Evolutionary conservation across 352 stramenopile genomes (phyloP), one percentile per base, ranked within the genome.

Genomic region (Thalassiosira hispida): DNA sequence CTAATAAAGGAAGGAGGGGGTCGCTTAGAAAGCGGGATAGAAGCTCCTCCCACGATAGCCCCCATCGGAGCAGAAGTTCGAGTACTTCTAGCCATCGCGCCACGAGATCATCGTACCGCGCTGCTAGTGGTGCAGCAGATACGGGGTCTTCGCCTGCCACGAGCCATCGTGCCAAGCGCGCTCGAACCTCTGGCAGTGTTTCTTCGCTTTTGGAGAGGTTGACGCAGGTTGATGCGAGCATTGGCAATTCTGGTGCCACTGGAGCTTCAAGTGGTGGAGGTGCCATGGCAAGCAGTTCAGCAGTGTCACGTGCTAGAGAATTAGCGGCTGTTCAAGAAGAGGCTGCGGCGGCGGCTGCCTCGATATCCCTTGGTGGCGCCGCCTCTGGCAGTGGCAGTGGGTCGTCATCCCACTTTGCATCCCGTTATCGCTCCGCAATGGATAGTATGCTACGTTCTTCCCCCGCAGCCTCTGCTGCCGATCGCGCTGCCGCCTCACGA

Each of bases 121-220:
- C 9, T 12, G 25, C 29, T 6, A 14, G 11, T 25, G 16, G 9
- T 12, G 55, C 12, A 29, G 55, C 7, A 18, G 52, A 22, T 47
- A 47, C 14, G 14, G 51, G 1, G 33, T 53, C 59, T 4, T 42
- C 22, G 22, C 14, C 20, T 38, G 11, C 25, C 33, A 5, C 18
- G 11, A 38, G 20, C 16, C 46, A 49, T 22, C 44, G 55, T 42
- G 31, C 42, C 12, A 70, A 69, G 49, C 57, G 68, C 25, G 5
- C 44, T 8, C 29, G 57, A 25, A 64, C 56, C 5, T 12, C 44
- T 6, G 29, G 55, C 1, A 63, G 44, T 29, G 57, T 64, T 53
- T 40, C 68, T 29, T 77, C 68, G 27, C 11, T 77, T 44, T 63
- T 77, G 12, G 68, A 77, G 60, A 55, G 55, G n/a, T 35, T 77